A percentile compares a stretch with the other conserved stretches of the same genome.
Evolutionary conservation across 257 asterid genomes (phyloP).

Genomic region (Thymus mandschuricus): DNA sequence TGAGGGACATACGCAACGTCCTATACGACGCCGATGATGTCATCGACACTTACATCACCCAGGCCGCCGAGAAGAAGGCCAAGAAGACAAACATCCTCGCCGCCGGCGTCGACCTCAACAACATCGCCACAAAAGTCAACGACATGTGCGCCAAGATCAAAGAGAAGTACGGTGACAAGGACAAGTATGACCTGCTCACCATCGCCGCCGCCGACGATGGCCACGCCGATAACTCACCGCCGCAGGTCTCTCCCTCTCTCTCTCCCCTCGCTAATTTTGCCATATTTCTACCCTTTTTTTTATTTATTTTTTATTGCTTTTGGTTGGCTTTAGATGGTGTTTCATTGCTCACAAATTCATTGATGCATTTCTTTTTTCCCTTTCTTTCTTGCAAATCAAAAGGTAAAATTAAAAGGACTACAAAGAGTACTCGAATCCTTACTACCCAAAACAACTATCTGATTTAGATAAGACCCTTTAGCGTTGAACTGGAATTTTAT

Average conservation of each 20-base stretch:
- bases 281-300: too few relatives aligned
- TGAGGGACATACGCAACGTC: neutral
- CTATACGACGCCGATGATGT: neutral
- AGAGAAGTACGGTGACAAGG: conserved; percentile 4
- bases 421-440: too few relatives aligned
- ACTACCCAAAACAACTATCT: too few relatives aligned
- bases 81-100: neutral
- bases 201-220: neutral
- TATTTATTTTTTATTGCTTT: too few relatives aligned
- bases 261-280: neutral
- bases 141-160: conserved; percentile 9
- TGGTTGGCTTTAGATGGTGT: too few relatives aligned
- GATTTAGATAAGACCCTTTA: too few relatives aligned
- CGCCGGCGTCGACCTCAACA: neutral
- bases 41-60: neutral
- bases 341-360: too few relatives aligned
- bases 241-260: neutral
- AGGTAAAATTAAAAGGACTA: too few relatives aligned
- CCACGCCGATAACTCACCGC: neutral
- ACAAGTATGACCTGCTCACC: neutral
- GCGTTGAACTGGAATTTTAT: too few relatives aligned
- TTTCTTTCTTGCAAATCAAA: too few relatives aligned
- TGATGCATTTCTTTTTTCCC: too few relatives aligned
- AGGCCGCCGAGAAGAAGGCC: conserved; percentile 20
- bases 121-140: conserved; percentile 13